Conservation (phyloP, 352 stramenopile genomes). For the Phytophthora parvispora region DNA sequence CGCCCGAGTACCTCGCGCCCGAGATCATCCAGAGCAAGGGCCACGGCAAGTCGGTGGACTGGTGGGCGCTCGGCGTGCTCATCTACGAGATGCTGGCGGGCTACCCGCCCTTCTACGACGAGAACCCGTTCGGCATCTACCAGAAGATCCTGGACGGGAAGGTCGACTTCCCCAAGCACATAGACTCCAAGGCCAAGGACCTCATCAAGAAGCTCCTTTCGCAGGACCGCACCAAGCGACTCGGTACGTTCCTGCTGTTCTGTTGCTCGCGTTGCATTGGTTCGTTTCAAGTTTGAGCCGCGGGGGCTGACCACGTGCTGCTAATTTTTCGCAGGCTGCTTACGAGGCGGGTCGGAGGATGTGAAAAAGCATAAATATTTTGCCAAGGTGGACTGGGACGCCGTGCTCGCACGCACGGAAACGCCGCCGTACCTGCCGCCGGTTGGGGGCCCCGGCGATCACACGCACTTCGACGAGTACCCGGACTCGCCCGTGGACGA, state of each 20-base stretch:
- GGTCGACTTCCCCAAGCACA: constrained; percentile 92
- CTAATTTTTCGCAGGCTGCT: constrained; percentile 71
- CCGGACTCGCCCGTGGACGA: constrained; percentile 92
- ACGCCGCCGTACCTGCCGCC: constrained; percentile 88
- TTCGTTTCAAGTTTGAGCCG: neutral
- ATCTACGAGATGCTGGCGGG: constrained; percentile 95
- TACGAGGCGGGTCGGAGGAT: constrained; percentile 90
- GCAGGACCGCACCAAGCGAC: constrained; percentile 90
- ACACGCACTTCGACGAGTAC: constrained; percentile 96
- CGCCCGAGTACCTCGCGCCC: constrained; percentile 94
- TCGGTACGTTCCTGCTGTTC: constrained; percentile 66
- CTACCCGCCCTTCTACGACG: constrained; percentile 93
- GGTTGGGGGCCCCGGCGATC: constrained; percentile 86
- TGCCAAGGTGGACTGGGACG: constrained; percentile 86
- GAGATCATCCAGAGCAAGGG: constrained; percentile 95
- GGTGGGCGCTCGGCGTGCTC: constrained; percentile 93
- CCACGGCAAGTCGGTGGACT: constrained; percentile 93
- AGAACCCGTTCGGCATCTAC: constrained; percentile 95
- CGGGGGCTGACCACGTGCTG: constrained; percentile 1
- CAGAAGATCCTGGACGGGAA: constrained; percentile 95
- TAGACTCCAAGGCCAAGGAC: constrained; percentile 92
- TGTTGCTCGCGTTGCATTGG: neutral
- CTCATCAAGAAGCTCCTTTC: constrained; percentile 94
- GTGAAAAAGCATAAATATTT: constrained; percentile 97
- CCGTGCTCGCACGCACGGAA: constrained; percentile 78